Evolutionary conservation across 73 alveolate species (phyloP).

Genomic region (Breviolum minutum): DNA sequence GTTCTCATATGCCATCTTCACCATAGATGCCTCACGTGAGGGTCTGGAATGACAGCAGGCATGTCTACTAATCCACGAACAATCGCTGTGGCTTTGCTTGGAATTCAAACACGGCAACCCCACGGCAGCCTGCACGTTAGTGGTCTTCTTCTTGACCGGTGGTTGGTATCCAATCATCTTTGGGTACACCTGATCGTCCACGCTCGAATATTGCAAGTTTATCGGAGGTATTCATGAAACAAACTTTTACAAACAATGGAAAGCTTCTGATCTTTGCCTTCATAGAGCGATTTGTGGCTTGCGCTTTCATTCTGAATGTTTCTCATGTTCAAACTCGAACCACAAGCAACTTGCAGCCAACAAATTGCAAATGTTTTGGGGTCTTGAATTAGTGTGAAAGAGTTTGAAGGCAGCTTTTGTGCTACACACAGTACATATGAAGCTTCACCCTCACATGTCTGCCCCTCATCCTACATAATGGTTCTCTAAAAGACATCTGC

Average conservation of each 20-base stretch:
- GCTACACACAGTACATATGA: no score
- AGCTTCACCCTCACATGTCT: no score
- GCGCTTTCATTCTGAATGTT: no score
- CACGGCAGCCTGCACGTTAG: conserved; percentile 61
- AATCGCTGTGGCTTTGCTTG: background rate
- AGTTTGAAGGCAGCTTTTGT: no score
- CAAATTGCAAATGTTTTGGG: no score
- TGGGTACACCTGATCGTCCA: conserved; percentile 51
- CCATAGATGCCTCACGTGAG: conserved; percentile 56
- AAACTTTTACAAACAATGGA: background rate
- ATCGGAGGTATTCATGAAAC: background rate
- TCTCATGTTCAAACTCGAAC: no score
- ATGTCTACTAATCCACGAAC: background rate
- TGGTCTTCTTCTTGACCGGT: conserved; percentile 81
- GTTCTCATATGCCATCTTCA: conserved; percentile 78
- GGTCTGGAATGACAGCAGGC: background rate
- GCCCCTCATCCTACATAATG: no score
- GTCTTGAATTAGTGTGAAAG: no score
- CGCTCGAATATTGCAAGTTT: no score
- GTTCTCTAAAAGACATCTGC: no score
- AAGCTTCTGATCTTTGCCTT: background rate
- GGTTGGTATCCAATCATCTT: conserved; percentile 70
- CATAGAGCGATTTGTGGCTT: no score
- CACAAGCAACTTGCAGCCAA: no score
- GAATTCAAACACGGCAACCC: background rate